Evolutionary conservation across 2,329 filamentous ascomycete genomes (phyloP), one percentile per base, ranked within the genome.

Genomic region (Simplicillium sp.): DNA sequence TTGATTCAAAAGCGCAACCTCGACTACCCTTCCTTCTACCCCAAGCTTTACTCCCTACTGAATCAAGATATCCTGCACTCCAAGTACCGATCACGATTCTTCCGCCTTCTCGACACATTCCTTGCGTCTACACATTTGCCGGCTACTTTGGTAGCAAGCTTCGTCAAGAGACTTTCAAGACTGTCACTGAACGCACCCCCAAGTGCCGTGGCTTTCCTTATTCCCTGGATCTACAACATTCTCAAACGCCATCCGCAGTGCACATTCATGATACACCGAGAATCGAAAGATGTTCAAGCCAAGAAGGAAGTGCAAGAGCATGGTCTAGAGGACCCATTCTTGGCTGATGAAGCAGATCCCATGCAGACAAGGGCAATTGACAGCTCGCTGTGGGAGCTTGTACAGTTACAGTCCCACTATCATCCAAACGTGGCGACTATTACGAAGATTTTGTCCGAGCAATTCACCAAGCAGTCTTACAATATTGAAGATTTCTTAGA

Each of bases 401-500:
- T 94, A 45, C 88, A 87, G 44, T 68, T 97, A 43, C 87, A 94
- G 60, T 82, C 80, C 1, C 94, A 98, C 61, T 97, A 94, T 61
- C 92, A 98, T 57, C 92, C 94, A 12, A 98, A 97, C 52, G 87
- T 98, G 17, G 89, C 90, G 1, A 92, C 89, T 3, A 80, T 98
- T 50, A 84, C 88, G 35, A 92, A 88, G 62, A 95, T 98, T 48
- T 80, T 98, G 43, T 86, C 86, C 3, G 88, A 97, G 64, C 92
- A 97, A 59, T 98, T 97, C 60, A 98, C 92, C 3, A 98, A 98
- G 66, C 82, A 88, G 50, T 75, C 83, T 3, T 98, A 97, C 62
- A 92, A 88, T 52, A 66, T 96, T n/a, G 92, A 98, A 57, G 92
- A 98, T 57, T 98, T 98, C 62, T 66, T 97, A 37, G 92, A 98